Base-by-base conservation (phyloP, 1,284 basidiomycete species). In the Heterobasidion occidentale region DNA sequence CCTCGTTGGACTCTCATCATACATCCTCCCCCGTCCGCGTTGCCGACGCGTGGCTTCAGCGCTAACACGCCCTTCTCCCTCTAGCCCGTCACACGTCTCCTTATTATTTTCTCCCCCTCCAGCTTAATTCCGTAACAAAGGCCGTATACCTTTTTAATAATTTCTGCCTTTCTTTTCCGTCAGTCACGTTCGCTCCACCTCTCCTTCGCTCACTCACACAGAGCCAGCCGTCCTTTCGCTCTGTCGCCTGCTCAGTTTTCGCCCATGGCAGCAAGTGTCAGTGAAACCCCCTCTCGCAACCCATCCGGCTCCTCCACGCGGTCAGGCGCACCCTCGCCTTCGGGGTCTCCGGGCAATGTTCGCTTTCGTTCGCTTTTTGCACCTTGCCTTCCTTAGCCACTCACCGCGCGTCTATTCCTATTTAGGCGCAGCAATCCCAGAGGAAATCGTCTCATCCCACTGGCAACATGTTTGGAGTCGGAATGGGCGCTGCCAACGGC, bases 261-360 rank as follows among this genome's bases (percentile, higher is more conserved):
- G 38, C 38, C 46, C 60, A 86, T 86, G 83, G 78, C 79, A 60
- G 69, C 69, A 61, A 74, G 70, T 64, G 66, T 68, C 63, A 66
- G 68, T 70, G 77, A 75, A 58, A 71, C 75, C 59, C 74, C 78
- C 49, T 77, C 82, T 36, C 79, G 83, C 66, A 86, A 86, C 66
- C 81, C 83, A 51, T 86, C 86, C 51, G 79, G 78, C 56, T 84
- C 85, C 34, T 84, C 86, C 35, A 77, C 77, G 17, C 82, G 79
- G 55, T 86, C 86, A 54, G 73, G 74, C 52, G 74, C 75, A 36
- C 85, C 79, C 62, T 88, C 86, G 1, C 84, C 84, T 0, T 72
- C 78, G 48, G 70, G 70, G 52, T 82, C 83, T 34, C 79, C 83
- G 7, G 74, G 71, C 64, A 76, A 78, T 65, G 85, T 87, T 68